phyloP scores from a whole-genome alignment of 169 alveolate species.

The Plasmodium inui region DNA sequence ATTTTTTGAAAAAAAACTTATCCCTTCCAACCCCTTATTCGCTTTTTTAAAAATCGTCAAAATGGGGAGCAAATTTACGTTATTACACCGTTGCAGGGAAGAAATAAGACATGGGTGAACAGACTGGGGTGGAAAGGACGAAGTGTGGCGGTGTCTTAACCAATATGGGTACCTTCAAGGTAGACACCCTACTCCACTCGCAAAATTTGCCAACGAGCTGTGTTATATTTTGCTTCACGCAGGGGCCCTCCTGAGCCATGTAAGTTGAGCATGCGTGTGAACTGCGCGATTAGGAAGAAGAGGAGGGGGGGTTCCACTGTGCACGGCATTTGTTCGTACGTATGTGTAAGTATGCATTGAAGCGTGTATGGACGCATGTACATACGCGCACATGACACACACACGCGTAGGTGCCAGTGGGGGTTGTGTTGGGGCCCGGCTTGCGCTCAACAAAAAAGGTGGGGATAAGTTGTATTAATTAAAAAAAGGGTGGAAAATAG shows the following conservation, averaged over 20 bases:
- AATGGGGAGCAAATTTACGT: not conserved
- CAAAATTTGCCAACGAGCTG: not conserved
- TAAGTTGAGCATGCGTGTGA: not conserved
- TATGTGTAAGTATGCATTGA: not conserved
- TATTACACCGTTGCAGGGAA: not conserved
- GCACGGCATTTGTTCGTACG: not conserved
- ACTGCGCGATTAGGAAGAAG: not conserved
- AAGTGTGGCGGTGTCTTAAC: not conserved
- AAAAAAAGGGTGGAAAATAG: conserved; percentile 4
- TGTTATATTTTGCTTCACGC: not conserved
- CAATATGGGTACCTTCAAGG: not conserved
- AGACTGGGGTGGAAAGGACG: not conserved
- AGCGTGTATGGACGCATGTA: not conserved
- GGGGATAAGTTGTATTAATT: not conserved
- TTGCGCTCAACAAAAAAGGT: not conserved
- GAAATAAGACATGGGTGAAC: not conserved
- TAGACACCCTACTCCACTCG: not conserved
- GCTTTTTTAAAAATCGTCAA: not conserved
- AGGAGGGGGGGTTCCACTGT: not conserved
- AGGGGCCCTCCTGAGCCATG: not conserved
- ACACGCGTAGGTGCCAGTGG: not conserved
- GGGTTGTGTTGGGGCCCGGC: not conserved
- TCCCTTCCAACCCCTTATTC: not conserved
- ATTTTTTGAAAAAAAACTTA: not conserved
- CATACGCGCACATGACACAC: not conserved